phyloP scores from a whole-genome alignment of 192 early-diverging fungal species.

The Dissophora ornata region DNA sequence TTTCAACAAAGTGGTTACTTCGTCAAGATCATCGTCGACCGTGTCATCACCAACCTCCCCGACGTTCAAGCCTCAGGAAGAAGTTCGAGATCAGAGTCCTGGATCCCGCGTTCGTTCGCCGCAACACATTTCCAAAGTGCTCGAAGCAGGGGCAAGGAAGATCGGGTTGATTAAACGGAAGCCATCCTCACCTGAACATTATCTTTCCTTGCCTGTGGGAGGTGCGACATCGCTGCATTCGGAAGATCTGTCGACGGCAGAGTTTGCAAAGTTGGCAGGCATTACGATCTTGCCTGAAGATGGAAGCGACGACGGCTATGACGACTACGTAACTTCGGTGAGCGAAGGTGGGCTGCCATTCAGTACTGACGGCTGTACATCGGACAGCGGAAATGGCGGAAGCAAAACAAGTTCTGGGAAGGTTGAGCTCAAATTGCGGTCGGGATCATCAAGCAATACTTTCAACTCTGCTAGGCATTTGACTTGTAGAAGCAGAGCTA shows the following conservation, averaged over 20 bases:
- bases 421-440: neutral
- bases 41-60: neutral
- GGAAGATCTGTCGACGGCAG: conserved; percentile 38
- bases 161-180: conserved; percentile 24
- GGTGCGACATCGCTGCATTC: conserved; percentile 18
- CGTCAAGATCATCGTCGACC: neutral
- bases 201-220: conserved; percentile 34
- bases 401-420: neutral
- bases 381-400: neutral
- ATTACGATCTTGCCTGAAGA: conserved; percentile 44
- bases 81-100: too few relatives aligned
- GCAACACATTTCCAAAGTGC: conserved; percentile 6
- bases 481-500: conserved; percentile 11
- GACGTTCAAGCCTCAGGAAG: too few relatives aligned
- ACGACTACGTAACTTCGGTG: neutral
- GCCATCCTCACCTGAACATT: conserved; percentile 12
- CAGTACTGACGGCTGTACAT: too few relatives aligned
- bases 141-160: conserved; percentile 3
- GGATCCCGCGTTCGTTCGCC: conserved; percentile 1
- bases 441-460: conserved; percentile 13
- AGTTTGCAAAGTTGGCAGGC: conserved; percentile 49
- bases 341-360: too few relatives aligned
- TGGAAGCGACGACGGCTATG: conserved; percentile 1
- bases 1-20: neutral
- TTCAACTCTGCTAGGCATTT: conserved; percentile 21